Conservation (phyloP, 345 rosid genomes). For the Cardamine resedifolia region DNA sequence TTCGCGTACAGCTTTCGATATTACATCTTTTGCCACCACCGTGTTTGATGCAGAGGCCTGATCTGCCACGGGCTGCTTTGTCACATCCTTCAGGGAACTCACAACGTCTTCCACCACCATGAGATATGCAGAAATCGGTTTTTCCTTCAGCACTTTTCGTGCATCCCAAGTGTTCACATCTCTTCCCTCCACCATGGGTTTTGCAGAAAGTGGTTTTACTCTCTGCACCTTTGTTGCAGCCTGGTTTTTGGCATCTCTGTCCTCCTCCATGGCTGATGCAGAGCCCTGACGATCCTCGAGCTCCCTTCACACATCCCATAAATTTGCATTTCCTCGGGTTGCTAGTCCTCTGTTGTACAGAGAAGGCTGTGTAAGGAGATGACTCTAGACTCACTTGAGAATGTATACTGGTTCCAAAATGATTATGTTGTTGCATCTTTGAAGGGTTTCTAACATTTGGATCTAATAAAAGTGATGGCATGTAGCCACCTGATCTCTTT, state of each 20-base stretch:
- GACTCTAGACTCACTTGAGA: slow-evolving; percentile 47
- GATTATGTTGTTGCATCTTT: slow-evolving; percentile 37
- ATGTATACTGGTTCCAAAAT: slow-evolving; percentile 36
- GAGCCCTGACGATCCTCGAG: slow-evolving; percentile 80
- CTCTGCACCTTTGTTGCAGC: slow-evolving; percentile 89
- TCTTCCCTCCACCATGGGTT: slow-evolving; percentile 91
- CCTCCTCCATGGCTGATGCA: slow-evolving; percentile 97
- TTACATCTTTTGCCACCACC: slow-evolving; percentile 95
- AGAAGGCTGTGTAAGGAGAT: slow-evolving; percentile 39
- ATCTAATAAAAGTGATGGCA: slow-evolving; percentile 78
- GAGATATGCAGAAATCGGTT: slow-evolving; percentile 87
- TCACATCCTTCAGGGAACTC: slow-evolving; percentile 60
- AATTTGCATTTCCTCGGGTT: slow-evolving; percentile 67
- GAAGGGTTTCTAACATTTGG: slow-evolving; percentile 36
- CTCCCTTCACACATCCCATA: slow-evolving; percentile 76
- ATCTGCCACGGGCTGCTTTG: slow-evolving; percentile 90
- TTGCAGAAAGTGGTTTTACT: slow-evolving; percentile 86
- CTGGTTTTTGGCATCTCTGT: slow-evolving; percentile 83
- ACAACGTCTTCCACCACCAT: slow-evolving; percentile 94
- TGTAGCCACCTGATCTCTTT: slow-evolving; percentile 89
- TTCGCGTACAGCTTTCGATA: slow-evolving; percentile 70
- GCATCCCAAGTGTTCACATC: slow-evolving; percentile 89
- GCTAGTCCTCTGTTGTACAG: slow-evolving; percentile 37
- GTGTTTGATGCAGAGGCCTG: slow-evolving; percentile 87
- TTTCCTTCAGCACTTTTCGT: slow-evolving; percentile 94